phyloP scores from a whole-genome alignment of 805 yeast species.

The Lipomyces starkeyi region DNA sequence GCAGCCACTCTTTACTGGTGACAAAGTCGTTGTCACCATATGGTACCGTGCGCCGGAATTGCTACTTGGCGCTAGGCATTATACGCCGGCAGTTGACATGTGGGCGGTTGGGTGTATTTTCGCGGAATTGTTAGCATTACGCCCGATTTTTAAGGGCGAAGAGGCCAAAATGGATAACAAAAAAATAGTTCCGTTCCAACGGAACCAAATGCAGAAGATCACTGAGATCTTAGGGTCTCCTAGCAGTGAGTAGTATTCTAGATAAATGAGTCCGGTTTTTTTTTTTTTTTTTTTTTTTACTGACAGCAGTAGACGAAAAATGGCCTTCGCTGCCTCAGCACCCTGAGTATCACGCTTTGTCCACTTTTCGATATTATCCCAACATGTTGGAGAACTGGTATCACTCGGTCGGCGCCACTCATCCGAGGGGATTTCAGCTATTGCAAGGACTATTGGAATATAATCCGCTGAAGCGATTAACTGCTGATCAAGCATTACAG shows the following conservation, averaged over 20 bases:
- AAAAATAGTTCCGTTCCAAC: conserved; percentile 91
- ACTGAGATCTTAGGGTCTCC: conserved; percentile 96
- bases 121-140: conserved; percentile 84
- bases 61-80: conserved; percentile 52
- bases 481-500: conserved; percentile 75
- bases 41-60: conserved; percentile 62
- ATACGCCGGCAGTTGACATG: conserved; percentile 59
- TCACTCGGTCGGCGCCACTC: conserved; percentile 76
- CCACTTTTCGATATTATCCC: conserved; percentile 63
- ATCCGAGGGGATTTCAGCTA: conserved; percentile 65
- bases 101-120: conserved; percentile 69
- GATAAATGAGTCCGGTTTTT: not conserved
- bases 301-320: conserved; percentile 48
- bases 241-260: conserved; percentile 43
- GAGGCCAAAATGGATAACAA: conserved; percentile 95
- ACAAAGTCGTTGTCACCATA: conserved; percentile 54
- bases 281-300: no score
- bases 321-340: conserved; percentile 83
- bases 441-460: conserved; percentile 71
- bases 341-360: conserved; percentile 79
- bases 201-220: conserved; percentile 87
- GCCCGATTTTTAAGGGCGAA: conserved; percentile 97
- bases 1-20: conserved; percentile 71
- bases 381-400: conserved; percentile 84
- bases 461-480: conserved; percentile 80